A percentile compares a stretch with the other conserved stretches of the same genome.
Evolutionary conservation across 371 early-diverging fungal species (phyloP).

Genomic region (Zychaea mexicana): DNA sequence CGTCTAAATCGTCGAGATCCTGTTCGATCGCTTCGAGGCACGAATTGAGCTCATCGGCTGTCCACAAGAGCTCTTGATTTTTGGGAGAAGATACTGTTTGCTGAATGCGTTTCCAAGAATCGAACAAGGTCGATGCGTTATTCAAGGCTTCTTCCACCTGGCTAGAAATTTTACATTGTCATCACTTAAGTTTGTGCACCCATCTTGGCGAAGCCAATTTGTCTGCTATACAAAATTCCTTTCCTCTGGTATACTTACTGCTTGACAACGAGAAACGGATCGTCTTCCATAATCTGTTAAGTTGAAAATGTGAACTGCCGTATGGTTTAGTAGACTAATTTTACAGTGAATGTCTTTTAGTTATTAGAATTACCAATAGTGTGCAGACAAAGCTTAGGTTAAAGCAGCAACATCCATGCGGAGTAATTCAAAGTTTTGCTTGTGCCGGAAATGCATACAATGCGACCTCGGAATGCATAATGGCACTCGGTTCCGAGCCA

Average conservation of each 20-base stretch:
- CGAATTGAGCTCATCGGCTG: slow-evolving; percentile 58
- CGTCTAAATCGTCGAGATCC: slow-evolving; percentile 63
- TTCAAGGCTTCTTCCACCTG: slow-evolving; percentile 56
- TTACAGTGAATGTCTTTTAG: no score
- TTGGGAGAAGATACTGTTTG: slow-evolving; percentile 63
- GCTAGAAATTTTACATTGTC: slow-evolving; percentile 21
- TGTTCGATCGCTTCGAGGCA: slow-evolving; percentile 52
- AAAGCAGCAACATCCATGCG: no score
- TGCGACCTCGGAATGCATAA: no score
- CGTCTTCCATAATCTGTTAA: slow-evolving; percentile 20
- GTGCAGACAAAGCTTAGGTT: no score
- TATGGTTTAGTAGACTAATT: background rate
- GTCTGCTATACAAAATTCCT: no score
- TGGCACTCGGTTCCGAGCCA: no score
- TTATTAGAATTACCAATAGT: no score
- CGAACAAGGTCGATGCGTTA: slow-evolving; percentile 52
- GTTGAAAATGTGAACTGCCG: background rate
- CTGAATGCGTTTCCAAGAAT: slow-evolving; percentile 64
- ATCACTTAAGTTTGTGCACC: background rate
- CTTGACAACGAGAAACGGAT: slow-evolving; percentile 31
- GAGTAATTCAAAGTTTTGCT: no score
- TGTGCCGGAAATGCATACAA: no score
- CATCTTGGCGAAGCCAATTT: no score
- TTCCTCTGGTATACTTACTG: no score
- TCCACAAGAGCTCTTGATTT: slow-evolving; percentile 66